Base-by-base conservation (phyloP, 495 filamentous ascomycete species). In the Copromyces sp. region DNA sequence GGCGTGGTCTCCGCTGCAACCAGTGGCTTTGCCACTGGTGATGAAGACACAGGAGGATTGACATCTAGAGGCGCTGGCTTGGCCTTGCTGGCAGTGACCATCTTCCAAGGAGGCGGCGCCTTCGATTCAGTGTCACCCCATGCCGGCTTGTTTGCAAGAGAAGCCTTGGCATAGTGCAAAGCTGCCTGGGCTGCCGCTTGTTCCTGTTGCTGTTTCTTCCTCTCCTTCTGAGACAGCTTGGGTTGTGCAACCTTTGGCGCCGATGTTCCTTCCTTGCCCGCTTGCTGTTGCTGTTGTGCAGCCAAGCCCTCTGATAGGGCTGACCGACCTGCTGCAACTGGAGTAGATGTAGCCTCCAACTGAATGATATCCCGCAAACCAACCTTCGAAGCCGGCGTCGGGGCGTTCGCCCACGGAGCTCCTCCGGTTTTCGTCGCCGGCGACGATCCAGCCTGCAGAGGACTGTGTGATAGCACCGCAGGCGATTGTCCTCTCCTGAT, bases 201-300 rank as follows among this genome's bases (percentile, higher is more conserved):
- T 76, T 90, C 88, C 74, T 93, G 90, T 74, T 93, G 89, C 68
- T 92, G 87, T 78, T 88, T 93, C 82, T 97, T 97, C 12, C 93
- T 89, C 77, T 97, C 95, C 77, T 94, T 95, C 75, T 98, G 95
- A 1, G 93, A 95, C 53, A 96, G 74, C 75, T 89, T 97, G 80
- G 78, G 82, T 65, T 72, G 83, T 2, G 81, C 68, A 29, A 73
- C 39, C 76, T 82, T 84, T 9, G 73, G 74, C 9, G 73, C 70
- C 53, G 29, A 65, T 3, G 53, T 65, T 12, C 76, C 68, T 3
- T 86, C 84, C 69, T 82, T 84, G 9, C 73, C 74, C 69, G 73
- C 84, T 72, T 86, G 83, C 14, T 65, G 53, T 65, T 65, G 53
- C 24, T 65, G 53, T 37, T 65, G 53, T 42, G 79, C 89, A 74